These are phyloP conservation scores for Phellopilus nigrolimitatus DNA, from an alignment of 1,284 basidiomycete species.

Conservation along the genomic window DNA sequence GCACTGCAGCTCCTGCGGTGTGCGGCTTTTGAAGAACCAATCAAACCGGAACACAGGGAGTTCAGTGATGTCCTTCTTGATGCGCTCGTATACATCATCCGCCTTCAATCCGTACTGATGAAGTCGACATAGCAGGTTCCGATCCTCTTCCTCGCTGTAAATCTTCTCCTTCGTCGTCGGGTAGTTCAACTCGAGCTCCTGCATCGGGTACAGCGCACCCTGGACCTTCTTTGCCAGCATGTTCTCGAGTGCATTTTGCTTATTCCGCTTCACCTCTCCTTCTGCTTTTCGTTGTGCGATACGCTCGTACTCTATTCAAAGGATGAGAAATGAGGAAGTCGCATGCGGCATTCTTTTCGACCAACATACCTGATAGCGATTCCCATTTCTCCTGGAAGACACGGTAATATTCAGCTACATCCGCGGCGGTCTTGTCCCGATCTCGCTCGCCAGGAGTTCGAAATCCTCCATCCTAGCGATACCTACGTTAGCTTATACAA, in stretches of 20 bases:
- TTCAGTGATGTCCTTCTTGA: conserved; percentile 94
- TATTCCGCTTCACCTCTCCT: conserved; percentile 82
- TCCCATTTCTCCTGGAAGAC: conserved; percentile 91
- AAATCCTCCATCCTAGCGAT: conserved; percentile 64
- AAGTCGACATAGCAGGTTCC: conserved; percentile 89
- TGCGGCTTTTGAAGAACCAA: conserved; percentile 98
- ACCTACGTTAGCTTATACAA: conserved; percentile 5
- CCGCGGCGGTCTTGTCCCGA: conserved; percentile 81
- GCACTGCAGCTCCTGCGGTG: conserved; percentile 85
- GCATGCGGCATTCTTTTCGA: too few relatives aligned
- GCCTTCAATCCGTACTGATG: conserved; percentile 89
- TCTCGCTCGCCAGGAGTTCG: conserved; percentile 78
- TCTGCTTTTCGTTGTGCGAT: conserved; percentile 77
- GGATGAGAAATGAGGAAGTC: too few relatives aligned
- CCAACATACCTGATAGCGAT: conserved; percentile 73
- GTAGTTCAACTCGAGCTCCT: conserved; percentile 91
- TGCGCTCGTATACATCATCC: conserved; percentile 92
- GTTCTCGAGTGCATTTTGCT: conserved; percentile 79
- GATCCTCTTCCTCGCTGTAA: conserved; percentile 95
- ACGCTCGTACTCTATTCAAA: conserved; percentile 80
- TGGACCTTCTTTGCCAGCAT: conserved; percentile 78
- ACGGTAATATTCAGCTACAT: conserved; percentile 77
- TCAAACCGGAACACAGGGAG: conserved; percentile 97
- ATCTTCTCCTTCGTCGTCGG: conserved; percentile 95
- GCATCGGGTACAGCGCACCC: conserved; percentile 84